These are phyloP conservation scores for Trichoderma arundinaceum DNA, from an alignment of 2,329 filamentous ascomycete genomes.

Conservation along the genomic window DNA sequence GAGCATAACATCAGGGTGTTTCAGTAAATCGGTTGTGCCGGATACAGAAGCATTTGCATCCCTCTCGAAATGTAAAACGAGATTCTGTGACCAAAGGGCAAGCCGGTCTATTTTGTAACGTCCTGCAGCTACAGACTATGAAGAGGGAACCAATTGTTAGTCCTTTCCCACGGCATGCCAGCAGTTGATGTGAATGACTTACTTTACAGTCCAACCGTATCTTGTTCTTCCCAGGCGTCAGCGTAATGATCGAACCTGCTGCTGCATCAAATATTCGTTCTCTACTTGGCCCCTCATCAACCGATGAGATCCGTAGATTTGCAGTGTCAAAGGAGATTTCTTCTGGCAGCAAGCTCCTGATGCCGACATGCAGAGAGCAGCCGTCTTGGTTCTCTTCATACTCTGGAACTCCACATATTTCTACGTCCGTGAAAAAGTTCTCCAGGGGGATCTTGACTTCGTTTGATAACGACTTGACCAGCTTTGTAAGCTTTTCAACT, in stretches of 20 bases:
- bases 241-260: slow-evolving; percentile 35
- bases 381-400: slow-evolving; percentile 77
- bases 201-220: slow-evolving; percentile 47
- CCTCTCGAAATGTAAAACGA: slow-evolving; percentile 70
- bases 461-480: slow-evolving; percentile 53
- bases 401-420: slow-evolving; percentile 69
- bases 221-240: slow-evolving; percentile 57
- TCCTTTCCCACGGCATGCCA: slow-evolving; percentile 12
- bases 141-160: slow-evolving; percentile 37
- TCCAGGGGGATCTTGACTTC: slow-evolving; percentile 72
- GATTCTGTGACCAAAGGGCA: slow-evolving; percentile 65
- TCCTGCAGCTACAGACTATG: slow-evolving; percentile 69
- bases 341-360: slow-evolving; percentile 76
- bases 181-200: slow-evolving; percentile 34
- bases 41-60: slow-evolving; percentile 56
- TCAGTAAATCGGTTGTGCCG: slow-evolving; percentile 58
- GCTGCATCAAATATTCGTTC: slow-evolving; percentile 56
- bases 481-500: slow-evolving; percentile 54
- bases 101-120: slow-evolving; percentile 77
- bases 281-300: slow-evolving; percentile 60
- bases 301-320: slow-evolving; percentile 66
- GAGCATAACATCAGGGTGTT: slow-evolving; percentile 68
- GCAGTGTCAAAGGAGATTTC: slow-evolving; percentile 69
- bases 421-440: slow-evolving; percentile 74
- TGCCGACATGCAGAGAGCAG: slow-evolving; percentile 70